Evolutionary conservation across 352 stramenopile species (phyloP).

Genomic region (Globisporangium spinosum): DNA sequence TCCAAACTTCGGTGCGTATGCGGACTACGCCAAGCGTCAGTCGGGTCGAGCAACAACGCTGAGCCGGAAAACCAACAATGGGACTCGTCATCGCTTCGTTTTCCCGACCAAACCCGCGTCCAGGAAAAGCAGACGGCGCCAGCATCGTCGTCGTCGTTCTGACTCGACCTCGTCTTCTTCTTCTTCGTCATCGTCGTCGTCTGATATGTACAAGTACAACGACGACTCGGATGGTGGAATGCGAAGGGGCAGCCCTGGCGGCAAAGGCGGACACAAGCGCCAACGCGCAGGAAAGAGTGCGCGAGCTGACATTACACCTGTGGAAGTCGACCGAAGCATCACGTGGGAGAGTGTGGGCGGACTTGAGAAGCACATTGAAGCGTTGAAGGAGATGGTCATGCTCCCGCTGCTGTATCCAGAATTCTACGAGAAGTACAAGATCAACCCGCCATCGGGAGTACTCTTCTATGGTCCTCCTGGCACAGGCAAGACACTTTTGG

Average conservation of each 20-base stretch:
- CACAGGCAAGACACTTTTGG: slow-evolving; percentile 91
- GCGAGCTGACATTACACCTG: slow-evolving; percentile 73
- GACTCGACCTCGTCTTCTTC: slow-evolving; percentile 26
- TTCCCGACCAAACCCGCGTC: slow-evolving; percentile 26
- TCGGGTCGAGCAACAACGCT: slow-evolving; percentile 20
- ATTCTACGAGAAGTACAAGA: slow-evolving; percentile 89
- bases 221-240: slow-evolving; percentile 68
- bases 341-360: slow-evolving; percentile 87
- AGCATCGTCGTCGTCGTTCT: slow-evolving; percentile 28
- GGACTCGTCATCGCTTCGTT: slow-evolving; percentile 24
- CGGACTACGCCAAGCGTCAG: slow-evolving; percentile 69
- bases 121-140: slow-evolving; percentile 23
- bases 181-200: slow-evolving; percentile 50
- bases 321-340: slow-evolving; percentile 81
- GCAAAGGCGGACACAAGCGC: slow-evolving; percentile 23
- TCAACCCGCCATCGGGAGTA: slow-evolving; percentile 80
- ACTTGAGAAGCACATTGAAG: slow-evolving; percentile 79
- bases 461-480: slow-evolving; percentile 89
- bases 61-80: slow-evolving; percentile 20
- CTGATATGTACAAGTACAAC: slow-evolving; percentile 54
- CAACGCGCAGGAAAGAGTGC: slow-evolving; percentile 35
- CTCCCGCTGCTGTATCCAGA: slow-evolving; percentile 91
- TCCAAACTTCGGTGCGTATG: slow-evolving; percentile 41
- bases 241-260: slow-evolving; percentile 41
- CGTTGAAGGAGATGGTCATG: slow-evolving; percentile 94